A percentile compares a stretch with the other conserved stretches of the same genome.
Conservation (phyloP, 306 rosid species). For the Abrus precatorius region DNA sequence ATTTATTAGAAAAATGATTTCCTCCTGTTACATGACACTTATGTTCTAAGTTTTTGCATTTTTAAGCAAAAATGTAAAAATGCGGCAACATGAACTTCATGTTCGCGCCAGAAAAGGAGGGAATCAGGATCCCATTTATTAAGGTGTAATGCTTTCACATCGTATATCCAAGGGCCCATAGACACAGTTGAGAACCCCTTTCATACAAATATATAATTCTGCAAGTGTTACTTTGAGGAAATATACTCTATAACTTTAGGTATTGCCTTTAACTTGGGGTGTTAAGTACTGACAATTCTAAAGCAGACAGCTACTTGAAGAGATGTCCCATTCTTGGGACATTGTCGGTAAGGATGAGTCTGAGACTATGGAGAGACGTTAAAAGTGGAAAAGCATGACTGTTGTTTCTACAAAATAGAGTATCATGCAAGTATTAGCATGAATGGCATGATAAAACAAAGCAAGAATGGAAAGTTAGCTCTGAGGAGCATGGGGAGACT, state of each 20-base stretch:
- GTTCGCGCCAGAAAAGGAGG: no score
- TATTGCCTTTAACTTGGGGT: constrained; percentile 62
- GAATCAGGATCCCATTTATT: no score
- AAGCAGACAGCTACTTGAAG: constrained; percentile 83
- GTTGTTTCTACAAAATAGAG: constrained; percentile 79
- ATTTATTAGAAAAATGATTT: no score
- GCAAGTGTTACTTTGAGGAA: neutral
- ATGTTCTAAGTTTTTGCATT: no score
- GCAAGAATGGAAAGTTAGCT: constrained; percentile 72
- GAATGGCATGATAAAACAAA: constrained; percentile 83
- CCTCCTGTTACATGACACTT: no score
- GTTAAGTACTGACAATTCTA: constrained; percentile 84
- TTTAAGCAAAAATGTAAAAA: no score
- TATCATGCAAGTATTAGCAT: constrained; percentile 80
- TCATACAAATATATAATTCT: neutral
- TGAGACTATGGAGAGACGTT: constrained; percentile 8
- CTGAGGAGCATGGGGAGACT: constrained; percentile 56
- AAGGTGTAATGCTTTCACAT: no score
- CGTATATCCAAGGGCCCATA: no score
- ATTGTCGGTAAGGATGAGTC: constrained; percentile 80
- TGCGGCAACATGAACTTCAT: no score
- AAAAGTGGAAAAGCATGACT: constrained; percentile 20
- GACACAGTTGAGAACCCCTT: no score
- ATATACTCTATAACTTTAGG: neutral
- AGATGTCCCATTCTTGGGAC: constrained; percentile 86